Evolutionary conservation across 176 grass and related monocot genomes (phyloP).

Genomic region (Musa acuminata): DNA sequence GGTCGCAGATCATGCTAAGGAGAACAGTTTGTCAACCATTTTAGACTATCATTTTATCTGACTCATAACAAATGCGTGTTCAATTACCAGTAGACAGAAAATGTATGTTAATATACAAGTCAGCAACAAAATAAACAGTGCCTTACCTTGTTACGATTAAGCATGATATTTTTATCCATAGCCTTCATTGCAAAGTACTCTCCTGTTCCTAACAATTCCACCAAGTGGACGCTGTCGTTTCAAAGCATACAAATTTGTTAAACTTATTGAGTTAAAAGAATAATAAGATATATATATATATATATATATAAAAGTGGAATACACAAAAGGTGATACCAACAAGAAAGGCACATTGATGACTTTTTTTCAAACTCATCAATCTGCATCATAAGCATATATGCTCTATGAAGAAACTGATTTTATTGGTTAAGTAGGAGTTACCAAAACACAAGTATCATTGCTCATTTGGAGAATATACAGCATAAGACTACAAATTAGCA

Average conservation of each 20-base stretch:
- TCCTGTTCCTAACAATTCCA: slow-evolving; percentile 66
- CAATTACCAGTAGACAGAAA: not conserved
- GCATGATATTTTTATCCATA: slow-evolving; percentile 87
- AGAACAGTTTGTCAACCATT: not conserved
- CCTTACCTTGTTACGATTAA: slow-evolving; percentile 90
- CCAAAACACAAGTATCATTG: no score
- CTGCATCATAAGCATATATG: no score
- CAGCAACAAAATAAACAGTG: not conserved
- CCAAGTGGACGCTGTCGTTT: slow-evolving; percentile 71
- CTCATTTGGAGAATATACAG: no score
- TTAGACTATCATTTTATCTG: not conserved
- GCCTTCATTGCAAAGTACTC: slow-evolving; percentile 92
- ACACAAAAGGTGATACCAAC: no score
- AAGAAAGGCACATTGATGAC: no score
- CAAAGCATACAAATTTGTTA: not conserved
- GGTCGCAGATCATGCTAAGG: no score
- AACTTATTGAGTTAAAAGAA: not conserved
- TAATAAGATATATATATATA: no score
- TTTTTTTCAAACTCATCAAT: no score
- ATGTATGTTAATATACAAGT: slow-evolving; percentile 9
- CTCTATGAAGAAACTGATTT: no score
- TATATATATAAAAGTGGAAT: no score
- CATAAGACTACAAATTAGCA: no score
- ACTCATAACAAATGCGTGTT: not conserved
- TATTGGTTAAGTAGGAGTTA: no score